These are phyloP conservation scores for Agroathelia rolfsii DNA, from an alignment of 1,284 basidiomycete genomes.

Conservation along the genomic window DNA sequence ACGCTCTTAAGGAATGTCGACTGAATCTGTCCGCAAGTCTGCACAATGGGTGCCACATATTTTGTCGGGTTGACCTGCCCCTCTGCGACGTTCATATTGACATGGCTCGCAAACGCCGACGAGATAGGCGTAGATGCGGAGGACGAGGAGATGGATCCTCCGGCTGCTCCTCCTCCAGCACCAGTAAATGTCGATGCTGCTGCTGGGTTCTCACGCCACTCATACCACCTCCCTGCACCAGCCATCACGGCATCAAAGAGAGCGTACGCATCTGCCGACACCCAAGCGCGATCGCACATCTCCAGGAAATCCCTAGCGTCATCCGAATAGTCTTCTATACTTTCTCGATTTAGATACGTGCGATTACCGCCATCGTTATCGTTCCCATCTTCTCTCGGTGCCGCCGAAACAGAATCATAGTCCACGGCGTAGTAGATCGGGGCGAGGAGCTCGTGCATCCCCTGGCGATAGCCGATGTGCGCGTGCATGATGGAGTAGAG, in stretches of 20 bases:
- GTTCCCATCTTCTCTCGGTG: too few species aligned
- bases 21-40: conserved; percentile 73
- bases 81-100: conserved; percentile 31
- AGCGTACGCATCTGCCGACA: conserved; percentile 78
- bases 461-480: conserved; percentile 83
- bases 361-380: too few species aligned
- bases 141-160: too few species aligned
- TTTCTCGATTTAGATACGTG: too few species aligned
- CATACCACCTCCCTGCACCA: conserved; percentile 74
- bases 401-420: conserved; percentile 63
- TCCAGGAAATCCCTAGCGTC: conserved; percentile 39
- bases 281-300: conserved; percentile 56
- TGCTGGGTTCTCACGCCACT: conserved; percentile 64
- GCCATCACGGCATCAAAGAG: conserved; percentile 77
- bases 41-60: conserved; percentile 73
- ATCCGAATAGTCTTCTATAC: conserved; percentile 16
- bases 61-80: conserved; percentile 41
- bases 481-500: conserved; percentile 70
- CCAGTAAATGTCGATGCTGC: too few species aligned
- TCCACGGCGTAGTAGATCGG: conserved; percentile 76
- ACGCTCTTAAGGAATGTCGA: conserved; percentile 60
- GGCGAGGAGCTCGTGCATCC: conserved; percentile 92
- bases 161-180: too few species aligned
- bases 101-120: conserved; percentile 34
- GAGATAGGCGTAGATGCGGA: conserved; percentile 13